Evolutionary conservation across 2,329 filamentous ascomycete species (phyloP).

Genomic region (Apiospora sp.): DNA sequence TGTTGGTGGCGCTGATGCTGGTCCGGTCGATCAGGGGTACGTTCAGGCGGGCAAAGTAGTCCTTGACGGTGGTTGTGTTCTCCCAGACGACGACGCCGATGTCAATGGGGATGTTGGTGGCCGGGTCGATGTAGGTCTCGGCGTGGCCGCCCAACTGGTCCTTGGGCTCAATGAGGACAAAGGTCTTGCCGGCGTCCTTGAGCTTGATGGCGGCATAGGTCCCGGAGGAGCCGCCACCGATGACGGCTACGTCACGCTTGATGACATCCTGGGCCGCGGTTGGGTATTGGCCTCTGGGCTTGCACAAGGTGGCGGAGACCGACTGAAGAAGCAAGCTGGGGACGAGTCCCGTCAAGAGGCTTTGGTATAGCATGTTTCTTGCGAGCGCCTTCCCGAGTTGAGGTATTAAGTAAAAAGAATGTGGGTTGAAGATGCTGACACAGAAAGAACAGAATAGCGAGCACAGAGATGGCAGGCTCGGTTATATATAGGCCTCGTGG

Average conservation of each 20-base stretch:
- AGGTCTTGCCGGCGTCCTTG: slow-evolving; percentile 18
- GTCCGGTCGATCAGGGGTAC: slow-evolving; percentile 4
- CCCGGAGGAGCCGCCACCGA: slow-evolving; percentile 25
- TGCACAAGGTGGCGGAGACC: background rate
- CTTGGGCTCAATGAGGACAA: slow-evolving; percentile 23
- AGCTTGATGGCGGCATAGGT: slow-evolving; percentile 21
- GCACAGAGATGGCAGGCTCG: background rate
- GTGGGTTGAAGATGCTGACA: background rate
- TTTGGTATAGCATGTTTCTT: background rate
- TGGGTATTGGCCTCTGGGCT: background rate
- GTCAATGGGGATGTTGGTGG: slow-evolving; percentile 7
- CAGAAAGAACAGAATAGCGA: background rate
- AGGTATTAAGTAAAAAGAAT: background rate
- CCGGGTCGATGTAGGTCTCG: slow-evolving; percentile 24
- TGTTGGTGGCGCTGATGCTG: background rate
- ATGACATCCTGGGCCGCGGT: background rate
- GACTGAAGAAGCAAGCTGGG: background rate
- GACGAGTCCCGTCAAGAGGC: background rate
- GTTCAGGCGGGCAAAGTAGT: slow-evolving; percentile 20
- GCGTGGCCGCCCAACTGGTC: slow-evolving; percentile 25
- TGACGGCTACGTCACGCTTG: slow-evolving; percentile 21
- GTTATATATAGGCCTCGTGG: background rate
- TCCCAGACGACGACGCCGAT: slow-evolving; percentile 25
- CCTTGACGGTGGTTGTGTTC: slow-evolving; percentile 6
- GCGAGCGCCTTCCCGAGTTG: no score